Conservation (phyloP, 106 monocot species). For the Allium cepa region DNA sequence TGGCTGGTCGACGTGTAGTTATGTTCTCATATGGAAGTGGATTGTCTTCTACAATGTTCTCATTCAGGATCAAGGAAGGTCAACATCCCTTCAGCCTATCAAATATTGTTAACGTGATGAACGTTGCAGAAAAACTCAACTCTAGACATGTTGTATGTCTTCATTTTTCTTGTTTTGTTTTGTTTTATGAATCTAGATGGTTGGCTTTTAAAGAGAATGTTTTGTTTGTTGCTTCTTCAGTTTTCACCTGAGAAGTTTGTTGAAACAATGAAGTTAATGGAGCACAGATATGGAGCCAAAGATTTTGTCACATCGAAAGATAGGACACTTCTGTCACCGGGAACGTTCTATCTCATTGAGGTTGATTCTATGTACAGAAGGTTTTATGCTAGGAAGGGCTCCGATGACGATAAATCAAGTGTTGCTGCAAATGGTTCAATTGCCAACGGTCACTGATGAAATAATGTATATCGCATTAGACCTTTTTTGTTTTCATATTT, state of each 20-base stretch:
- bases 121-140: constrained; percentile 48
- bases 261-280: constrained; percentile 48
- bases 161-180: not conserved
- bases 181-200: too few relatives aligned
- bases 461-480: too few relatives aligned
- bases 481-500: too few relatives aligned
- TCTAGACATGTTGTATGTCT: constrained; percentile 60
- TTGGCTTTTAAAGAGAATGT: not conserved
- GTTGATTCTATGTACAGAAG: constrained; percentile 43
- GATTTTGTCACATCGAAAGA: constrained; percentile 39
- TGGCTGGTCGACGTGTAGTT: constrained; percentile 58
- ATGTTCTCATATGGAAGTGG: constrained; percentile 99
- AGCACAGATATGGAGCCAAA: constrained; percentile 53
- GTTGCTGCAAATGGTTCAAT: not conserved
- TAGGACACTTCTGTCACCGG: constrained; percentile 19
- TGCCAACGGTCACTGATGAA: constrained; percentile 9
- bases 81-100: constrained; percentile 69
- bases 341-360: constrained; percentile 41
- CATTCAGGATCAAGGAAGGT: constrained; percentile 53
- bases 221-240: constrained; percentile 10
- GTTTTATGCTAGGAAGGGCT: constrained; percentile 16
- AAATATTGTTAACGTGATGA: constrained; percentile 57
- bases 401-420: not conserved
- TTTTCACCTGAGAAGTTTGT: constrained; percentile 40
- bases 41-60: constrained; percentile 78